Evolutionary conservation across 139 green algal species (phyloP).

Genomic region (Medakamo hakoo): DNA sequence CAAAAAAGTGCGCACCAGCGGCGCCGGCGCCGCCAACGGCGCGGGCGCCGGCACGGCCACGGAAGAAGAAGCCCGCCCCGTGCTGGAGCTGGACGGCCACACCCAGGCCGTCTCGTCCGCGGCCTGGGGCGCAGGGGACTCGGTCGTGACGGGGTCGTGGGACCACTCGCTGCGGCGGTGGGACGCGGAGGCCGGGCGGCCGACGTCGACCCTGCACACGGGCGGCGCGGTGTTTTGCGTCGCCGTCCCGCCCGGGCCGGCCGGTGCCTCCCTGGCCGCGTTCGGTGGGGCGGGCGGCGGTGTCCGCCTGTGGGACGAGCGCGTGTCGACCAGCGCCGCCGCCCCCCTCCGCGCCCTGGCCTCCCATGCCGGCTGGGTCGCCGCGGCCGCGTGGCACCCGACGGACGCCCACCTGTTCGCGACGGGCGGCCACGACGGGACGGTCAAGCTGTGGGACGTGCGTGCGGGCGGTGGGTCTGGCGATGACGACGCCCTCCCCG

Average conservation of each 20-base stretch:
- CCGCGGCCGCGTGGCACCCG: slow-evolving; percentile 40
- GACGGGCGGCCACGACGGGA: slow-evolving; percentile 32
- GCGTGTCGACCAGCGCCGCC: slow-evolving; percentile 20
- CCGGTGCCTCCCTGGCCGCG: slow-evolving; percentile 27
- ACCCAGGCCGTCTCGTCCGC: slow-evolving; percentile 46
- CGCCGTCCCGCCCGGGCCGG: slow-evolving; percentile 9
- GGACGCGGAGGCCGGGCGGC: slow-evolving; percentile 33
- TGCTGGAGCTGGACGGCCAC: slow-evolving; percentile 35
- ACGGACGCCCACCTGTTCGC: slow-evolving; percentile 40
- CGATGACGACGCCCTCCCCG: no score
- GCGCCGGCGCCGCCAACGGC: neutral
- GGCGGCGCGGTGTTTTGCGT: slow-evolving; percentile 55
- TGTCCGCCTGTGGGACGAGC: slow-evolving; percentile 63
- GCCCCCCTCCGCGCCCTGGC: slow-evolving; percentile 20
- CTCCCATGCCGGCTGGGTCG: slow-evolving; percentile 55
- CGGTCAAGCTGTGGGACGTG: slow-evolving; percentile 45
- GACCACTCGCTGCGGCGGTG: slow-evolving; percentile 62
- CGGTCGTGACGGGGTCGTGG: slow-evolving; percentile 50
- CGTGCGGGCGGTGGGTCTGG: slow-evolving; percentile 8
- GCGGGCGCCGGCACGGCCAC: slow-evolving; percentile 1
- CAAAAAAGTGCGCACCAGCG: slow-evolving; percentile 32
- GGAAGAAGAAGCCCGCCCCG: slow-evolving; percentile 14
- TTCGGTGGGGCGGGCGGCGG: slow-evolving; percentile 49
- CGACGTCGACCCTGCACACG: slow-evolving; percentile 40
- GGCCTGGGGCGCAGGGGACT: slow-evolving; percentile 23